Base-by-base conservation (phyloP, 1,284 basidiomycete genomes). In the Sutorius eximius region DNA sequence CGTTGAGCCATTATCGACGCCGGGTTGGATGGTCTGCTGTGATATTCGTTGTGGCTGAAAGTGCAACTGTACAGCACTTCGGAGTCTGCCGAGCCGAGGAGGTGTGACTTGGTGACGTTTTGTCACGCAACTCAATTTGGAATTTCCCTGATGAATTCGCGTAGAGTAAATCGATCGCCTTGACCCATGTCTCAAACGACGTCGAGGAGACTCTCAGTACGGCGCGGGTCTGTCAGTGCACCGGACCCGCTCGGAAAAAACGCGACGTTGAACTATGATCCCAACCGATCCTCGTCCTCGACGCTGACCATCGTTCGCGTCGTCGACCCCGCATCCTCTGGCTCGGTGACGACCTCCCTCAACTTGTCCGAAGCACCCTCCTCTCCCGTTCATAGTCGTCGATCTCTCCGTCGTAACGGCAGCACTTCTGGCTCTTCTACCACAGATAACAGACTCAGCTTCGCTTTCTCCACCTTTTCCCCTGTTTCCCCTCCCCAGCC, bases 1-100 rank as follows among this genome's bases (percentile, higher is more conserved):
- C 96, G 95, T 87, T 98, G 93, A 79, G 93, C 94, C 95, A 98
- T 97, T 82, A 48, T 65, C 50, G 56, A 55, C 27, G 57, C 48
- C 37, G 22, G 12, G 48, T 30, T 49, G 42, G 32, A 44, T 54
- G 49, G 34, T 46, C 24, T n/a, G 13, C 12, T 12, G 36, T 30
- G 12, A 6, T 29, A 0, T 12, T 1, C 12, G 24, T 18, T 65
- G 63, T 67, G 63, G 63, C 67, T 67, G 65, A 49, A 43, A 6
- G 15, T 52, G 47, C 16, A 61, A 40, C 63, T 65, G 36, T 69
- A 67, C 52, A 65, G 58, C 2, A 0, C 37, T 18, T 59, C 66
- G 63, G 63, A 16, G 2, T 49, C 6, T 59, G 32, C 63, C 63
- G 66, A 43, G 12, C 8, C 27, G 3, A 9, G 27, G 29, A 9